Conservation (phyloP, 1,284 basidiomycete genomes). For the Cryptococcus sp. region DNA sequence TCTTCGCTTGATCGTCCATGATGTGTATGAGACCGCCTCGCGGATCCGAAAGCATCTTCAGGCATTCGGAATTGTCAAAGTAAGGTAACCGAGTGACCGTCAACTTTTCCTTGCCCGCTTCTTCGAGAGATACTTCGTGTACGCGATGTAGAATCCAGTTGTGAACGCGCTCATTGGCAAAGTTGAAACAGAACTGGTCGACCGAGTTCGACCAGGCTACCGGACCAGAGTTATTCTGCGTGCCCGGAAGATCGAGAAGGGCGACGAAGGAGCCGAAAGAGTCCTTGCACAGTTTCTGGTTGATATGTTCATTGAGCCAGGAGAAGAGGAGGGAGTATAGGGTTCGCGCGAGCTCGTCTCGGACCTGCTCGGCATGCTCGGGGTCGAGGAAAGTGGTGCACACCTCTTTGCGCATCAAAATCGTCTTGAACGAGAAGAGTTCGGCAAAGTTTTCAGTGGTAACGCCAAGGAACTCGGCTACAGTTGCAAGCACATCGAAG, state of each 20-base stretch:
- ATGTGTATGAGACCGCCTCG: constrained; percentile 94
- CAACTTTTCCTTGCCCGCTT: constrained; percentile 86
- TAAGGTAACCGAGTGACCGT: constrained; percentile 64
- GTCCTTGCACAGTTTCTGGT: constrained; percentile 87
- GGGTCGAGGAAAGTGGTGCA: constrained; percentile 95
- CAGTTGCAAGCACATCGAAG: constrained; percentile 72
- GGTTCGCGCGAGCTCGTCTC: constrained; percentile 89
- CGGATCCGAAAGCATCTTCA: constrained; percentile 80
- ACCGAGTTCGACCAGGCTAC: constrained; percentile 79
- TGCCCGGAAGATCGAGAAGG: constrained; percentile 94
- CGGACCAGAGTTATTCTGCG: constrained; percentile 73
- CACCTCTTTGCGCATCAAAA: constrained; percentile 88
- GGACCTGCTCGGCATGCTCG: constrained; percentile 86
- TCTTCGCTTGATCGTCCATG: constrained; percentile 92
- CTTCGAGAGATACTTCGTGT: constrained; percentile 69
- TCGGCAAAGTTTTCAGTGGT: constrained; percentile 72
- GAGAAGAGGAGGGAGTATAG: constrained; percentile 93
- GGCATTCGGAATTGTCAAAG: constrained; percentile 89
- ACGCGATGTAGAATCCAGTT: constrained; percentile 77
- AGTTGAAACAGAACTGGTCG: constrained; percentile 96
- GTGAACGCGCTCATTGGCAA: constrained; percentile 88
- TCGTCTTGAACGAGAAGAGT: constrained; percentile 88
- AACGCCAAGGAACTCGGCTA: constrained; percentile 90
- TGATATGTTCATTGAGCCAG: constrained; percentile 96
- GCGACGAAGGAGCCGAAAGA: constrained; percentile 90